phyloP scores from a whole-genome alignment of 1,284 basidiomycete genomes.

The Malassezia restricta region DNA sequence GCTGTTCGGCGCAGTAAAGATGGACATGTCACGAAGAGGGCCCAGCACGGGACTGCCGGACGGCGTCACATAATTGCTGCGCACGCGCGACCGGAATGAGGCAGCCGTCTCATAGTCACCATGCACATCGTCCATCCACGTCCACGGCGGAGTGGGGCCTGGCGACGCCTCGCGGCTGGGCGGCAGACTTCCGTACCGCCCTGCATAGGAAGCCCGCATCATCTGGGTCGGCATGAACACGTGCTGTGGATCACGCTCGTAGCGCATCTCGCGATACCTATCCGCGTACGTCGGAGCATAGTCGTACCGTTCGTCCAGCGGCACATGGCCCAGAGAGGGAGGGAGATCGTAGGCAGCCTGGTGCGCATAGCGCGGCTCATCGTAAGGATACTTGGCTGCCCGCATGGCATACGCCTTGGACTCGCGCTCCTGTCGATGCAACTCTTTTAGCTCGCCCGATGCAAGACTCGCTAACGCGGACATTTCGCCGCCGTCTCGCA shows the following conservation, averaged over 20 bases:
- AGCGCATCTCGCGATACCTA: conserved; percentile 13
- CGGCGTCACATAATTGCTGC: conserved; percentile 33
- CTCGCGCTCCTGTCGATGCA: conserved; percentile 34
- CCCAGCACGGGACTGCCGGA: conserved; percentile 43
- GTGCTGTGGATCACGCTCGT: conserved; percentile 2
- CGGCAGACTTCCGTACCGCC: conserved; percentile 13
- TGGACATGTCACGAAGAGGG: conserved; percentile 40
- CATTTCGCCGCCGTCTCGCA: conserved; percentile 24
- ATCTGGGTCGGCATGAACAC: background rate
- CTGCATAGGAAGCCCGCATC: conserved; percentile 16
- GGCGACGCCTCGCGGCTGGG: conserved; percentile 15
- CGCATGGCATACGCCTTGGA: background rate
- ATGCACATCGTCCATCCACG: conserved; percentile 20
- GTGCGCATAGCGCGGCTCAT: conserved; percentile 19
- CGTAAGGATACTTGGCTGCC: background rate
- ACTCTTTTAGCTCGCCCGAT: conserved; percentile 37
- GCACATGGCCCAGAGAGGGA: background rate
- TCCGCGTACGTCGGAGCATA: background rate
- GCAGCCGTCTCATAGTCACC: conserved; percentile 10
- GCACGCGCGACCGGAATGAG: background rate
- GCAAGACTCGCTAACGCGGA: conserved; percentile 42
- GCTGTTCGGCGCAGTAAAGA: conserved; percentile 41
- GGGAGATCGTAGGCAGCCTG: background rate
- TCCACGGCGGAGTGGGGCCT: background rate
- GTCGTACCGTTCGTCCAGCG: conserved; percentile 4